Evolutionary conservation across 2,329 filamentous ascomycete genomes (phyloP).

Genomic region (Lanzia echinophila): DNA sequence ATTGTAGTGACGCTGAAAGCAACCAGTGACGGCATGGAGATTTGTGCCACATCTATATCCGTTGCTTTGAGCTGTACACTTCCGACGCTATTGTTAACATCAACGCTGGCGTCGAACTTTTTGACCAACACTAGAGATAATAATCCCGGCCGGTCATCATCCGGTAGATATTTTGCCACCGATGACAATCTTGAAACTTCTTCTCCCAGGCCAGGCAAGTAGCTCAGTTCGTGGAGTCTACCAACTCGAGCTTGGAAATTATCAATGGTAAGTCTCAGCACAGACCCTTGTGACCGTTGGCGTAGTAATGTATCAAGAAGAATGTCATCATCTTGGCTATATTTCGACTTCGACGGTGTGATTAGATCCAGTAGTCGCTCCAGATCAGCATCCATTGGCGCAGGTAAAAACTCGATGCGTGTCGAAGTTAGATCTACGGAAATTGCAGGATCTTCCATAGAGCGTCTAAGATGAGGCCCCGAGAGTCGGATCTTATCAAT

Average conservation of each 20-base stretch:
- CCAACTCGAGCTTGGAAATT: slow-evolving; percentile 56
- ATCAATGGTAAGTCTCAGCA: slow-evolving; percentile 65
- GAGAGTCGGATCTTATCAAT: slow-evolving; percentile 70
- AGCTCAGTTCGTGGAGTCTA: slow-evolving; percentile 57
- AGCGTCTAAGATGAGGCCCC: slow-evolving; percentile 57
- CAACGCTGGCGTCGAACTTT: slow-evolving; percentile 52
- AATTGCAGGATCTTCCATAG: slow-evolving; percentile 52
- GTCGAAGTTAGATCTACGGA: slow-evolving; percentile 58
- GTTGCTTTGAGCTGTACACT: slow-evolving; percentile 49
- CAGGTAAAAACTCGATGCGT: slow-evolving; percentile 63
- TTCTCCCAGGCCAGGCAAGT: slow-evolving; percentile 64
- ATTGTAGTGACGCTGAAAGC: slow-evolving; percentile 67
- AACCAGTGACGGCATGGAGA: slow-evolving; percentile 75
- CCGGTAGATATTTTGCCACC: slow-evolving; percentile 89
- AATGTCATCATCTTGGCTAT: slow-evolving; percentile 83
- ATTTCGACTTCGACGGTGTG: slow-evolving; percentile 86
- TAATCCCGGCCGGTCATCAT: slow-evolving; percentile 88
- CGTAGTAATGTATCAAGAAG: slow-evolving; percentile 85
- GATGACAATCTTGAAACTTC: slow-evolving; percentile 78
- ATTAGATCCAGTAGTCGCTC: slow-evolving; percentile 78
- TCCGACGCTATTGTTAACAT: slow-evolving; percentile 65
- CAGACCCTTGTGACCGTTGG: slow-evolving; percentile 78
- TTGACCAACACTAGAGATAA: slow-evolving; percentile 66
- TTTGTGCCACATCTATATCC: slow-evolving; percentile 68
- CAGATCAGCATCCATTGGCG: slow-evolving; percentile 73